A percentile compares a stretch with the other conserved stretches of the same genome.
These are phyloP conservation scores for Teunomyces panamensis DNA, from an alignment of 805 yeast genomes.

Conservation along the genomic window DNA sequence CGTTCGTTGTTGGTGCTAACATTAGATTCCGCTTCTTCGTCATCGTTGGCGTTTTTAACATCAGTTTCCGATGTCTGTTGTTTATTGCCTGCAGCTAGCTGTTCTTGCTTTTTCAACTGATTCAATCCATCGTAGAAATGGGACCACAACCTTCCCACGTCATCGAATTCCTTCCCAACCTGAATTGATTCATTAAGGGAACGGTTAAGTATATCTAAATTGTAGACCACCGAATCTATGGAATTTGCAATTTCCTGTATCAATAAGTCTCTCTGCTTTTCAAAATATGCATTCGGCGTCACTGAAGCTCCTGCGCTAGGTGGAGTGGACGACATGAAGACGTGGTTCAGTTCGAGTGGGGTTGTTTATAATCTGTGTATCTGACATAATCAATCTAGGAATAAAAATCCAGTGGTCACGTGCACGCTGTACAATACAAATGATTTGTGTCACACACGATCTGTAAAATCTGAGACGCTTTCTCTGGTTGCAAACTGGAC, in stretches of 20 bases:
- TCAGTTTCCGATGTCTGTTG: neutral
- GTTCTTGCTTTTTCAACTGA: slow-evolving; percentile 2
- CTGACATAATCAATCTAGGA: too few relatives aligned
- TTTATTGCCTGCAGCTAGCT: neutral
- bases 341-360: neutral
- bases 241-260: slow-evolving; percentile 55
- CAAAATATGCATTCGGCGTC: slow-evolving; percentile 31
- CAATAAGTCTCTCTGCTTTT: slow-evolving; percentile 55
- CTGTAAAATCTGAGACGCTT: too few relatives aligned
- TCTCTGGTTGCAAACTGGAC: too few relatives aligned
- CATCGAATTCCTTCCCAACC: slow-evolving; percentile 74
- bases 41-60: neutral
- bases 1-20: neutral
- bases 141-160: slow-evolving; percentile 68
- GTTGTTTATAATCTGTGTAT: too few relatives aligned
- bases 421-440: too few relatives aligned
- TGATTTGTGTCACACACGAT: too few relatives aligned
- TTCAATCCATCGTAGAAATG: slow-evolving; percentile 52
- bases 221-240: slow-evolving; percentile 63
- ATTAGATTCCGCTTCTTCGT: neutral
- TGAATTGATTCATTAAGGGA: slow-evolving; percentile 65
- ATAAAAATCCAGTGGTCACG: too few relatives aligned
- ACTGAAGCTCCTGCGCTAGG: neutral
- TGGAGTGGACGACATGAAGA: slow-evolving; percentile 3
- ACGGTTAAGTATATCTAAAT: slow-evolving; percentile 62